These are phyloP conservation scores for Kwoniella sp. DNA, from an alignment of 768 basidiomycete genomes.

Conservation along the genomic window DNA sequence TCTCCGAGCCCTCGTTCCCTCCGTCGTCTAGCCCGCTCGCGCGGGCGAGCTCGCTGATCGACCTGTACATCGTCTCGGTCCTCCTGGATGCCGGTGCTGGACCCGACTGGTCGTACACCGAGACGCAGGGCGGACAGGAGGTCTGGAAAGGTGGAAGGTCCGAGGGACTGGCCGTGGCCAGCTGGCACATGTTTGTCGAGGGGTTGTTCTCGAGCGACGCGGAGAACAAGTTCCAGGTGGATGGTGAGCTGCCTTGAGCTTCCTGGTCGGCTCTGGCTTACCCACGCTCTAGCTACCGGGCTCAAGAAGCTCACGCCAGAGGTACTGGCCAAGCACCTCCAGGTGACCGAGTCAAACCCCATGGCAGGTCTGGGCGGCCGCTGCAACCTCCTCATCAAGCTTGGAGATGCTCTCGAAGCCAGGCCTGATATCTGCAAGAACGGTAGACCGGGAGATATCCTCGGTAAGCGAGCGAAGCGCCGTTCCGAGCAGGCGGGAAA, in stretches of 20 bases:
- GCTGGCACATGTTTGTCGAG: conserved; percentile 76
- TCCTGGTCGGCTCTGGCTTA: not conserved
- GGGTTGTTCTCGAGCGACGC: conserved; percentile 74
- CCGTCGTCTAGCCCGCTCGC: conserved; percentile 48
- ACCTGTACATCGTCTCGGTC: conserved; percentile 82
- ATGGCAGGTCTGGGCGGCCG: conserved; percentile 90
- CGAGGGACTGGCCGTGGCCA: conserved; percentile 75
- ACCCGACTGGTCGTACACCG: conserved; percentile 70
- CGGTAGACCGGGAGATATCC: conserved; percentile 73
- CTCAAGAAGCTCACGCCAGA: conserved; percentile 63
- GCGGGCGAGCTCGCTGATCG: conserved; percentile 69
- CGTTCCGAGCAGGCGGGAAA: no score
- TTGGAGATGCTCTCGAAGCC: conserved; percentile 65
- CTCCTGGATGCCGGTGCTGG: conserved; percentile 94
- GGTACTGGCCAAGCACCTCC: conserved; percentile 65
- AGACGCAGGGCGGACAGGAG: conserved; percentile 46
- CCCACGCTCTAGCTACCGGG: conserved; percentile 59
- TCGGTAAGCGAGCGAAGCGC: no score
- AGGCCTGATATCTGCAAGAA: conserved; percentile 65
- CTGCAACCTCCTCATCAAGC: conserved; percentile 66
- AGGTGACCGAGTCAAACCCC: conserved; percentile 69
- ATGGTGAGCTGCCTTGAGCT: conserved; percentile 58
- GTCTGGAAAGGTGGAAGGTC: conserved; percentile 61
- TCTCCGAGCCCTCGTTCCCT: conserved; percentile 24
- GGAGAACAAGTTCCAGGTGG: conserved; percentile 66